Conservation (phyloP, 31 red algal species). For the Odonthalia washingtoniensis region DNA sequence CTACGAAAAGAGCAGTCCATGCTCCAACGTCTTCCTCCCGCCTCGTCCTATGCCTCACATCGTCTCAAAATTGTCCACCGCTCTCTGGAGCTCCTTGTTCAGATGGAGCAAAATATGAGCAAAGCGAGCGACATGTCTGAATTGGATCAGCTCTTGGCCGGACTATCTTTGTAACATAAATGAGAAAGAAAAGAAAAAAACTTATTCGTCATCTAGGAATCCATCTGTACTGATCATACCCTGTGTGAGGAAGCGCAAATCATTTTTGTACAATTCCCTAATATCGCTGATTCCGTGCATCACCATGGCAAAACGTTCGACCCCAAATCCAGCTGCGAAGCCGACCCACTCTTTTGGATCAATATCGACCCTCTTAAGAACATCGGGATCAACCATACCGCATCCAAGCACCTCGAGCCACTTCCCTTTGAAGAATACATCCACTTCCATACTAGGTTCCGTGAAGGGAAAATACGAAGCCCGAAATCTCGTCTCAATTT, state of each 20-base stretch:
- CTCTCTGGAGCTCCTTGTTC: constrained; percentile 31
- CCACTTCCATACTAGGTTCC: constrained; percentile 89
- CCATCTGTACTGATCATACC: constrained; percentile 54
- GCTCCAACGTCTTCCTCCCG: constrained; percentile 25
- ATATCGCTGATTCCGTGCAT: constrained; percentile 86
- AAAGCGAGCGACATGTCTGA: background rate
- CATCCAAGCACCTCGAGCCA: constrained; percentile 93
- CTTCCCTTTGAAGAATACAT: constrained; percentile 76
- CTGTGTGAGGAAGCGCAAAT: constrained; percentile 78
- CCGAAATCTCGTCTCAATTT: constrained; percentile 81
- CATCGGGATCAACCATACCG: constrained; percentile 91
- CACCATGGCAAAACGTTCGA: constrained; percentile 89
- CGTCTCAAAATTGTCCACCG: constrained; percentile 35
- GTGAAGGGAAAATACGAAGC: constrained; percentile 91
- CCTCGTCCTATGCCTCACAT: constrained; percentile 42
- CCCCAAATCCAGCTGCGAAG: constrained; percentile 87
- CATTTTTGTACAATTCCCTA: constrained; percentile 73
- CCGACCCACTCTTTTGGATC: constrained; percentile 81
- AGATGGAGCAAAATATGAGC: background rate
- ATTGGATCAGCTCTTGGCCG: background rate
- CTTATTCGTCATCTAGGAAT: background rate
- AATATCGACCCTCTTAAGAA: constrained; percentile 66
- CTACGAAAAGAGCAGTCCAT: constrained; percentile 29
- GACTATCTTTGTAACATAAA: background rate
- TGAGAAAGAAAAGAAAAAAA: background rate